Base-by-base conservation (phyloP, 31 red algal genomes). In the Endocladia muricata region DNA sequence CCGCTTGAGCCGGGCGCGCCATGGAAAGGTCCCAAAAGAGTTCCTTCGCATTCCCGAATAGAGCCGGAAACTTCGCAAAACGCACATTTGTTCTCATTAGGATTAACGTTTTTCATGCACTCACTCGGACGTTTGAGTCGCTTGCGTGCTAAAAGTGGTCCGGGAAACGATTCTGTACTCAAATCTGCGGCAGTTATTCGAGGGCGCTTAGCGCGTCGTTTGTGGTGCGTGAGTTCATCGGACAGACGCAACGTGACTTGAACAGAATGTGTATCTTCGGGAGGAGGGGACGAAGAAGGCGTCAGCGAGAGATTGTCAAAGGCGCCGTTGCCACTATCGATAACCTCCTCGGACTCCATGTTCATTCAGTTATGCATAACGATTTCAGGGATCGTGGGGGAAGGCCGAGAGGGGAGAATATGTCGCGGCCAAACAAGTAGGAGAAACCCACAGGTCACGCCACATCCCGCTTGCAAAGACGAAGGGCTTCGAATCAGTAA, bases 1-100 rank as follows among this genome's bases (percentile, higher is more conserved):
- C 31, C 43, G 30, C 72, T 29, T n/a, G n/a, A n/a, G 61, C 52
- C 63, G 35, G 47, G 39, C 1, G 60, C 63, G 19, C 41, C 29
- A 1, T 22, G 74, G 61, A 82, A 82, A 8, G 87, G 87, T 1
- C 87, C 87, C 15, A 91, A 49, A 9, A 91, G 59, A 39, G 54
- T 75, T 31, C 87, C 87, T 47, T 91, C 87, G 22, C 77, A 82
- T 60, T 78, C 78, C 35, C 36, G 87, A 9, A 83, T 65, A 44
- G 52, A 51, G 37, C 77, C 86, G n/a, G 71, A 54, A 21, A 76
- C 26, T 2, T 39, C 33, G 59, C 86, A 90, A 41, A 90, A 81
- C 15, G 49, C 55, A 28, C 55, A 58, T 28, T 28, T 22, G 13
- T 4, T 4, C 0, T n/a, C n/a, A n/a, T n/a, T n/a, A n/a, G n/a